Evolutionary conservation across 495 filamentous ascomycete species (phyloP).

Genomic region (Penicillium dipodomyicola): DNA sequence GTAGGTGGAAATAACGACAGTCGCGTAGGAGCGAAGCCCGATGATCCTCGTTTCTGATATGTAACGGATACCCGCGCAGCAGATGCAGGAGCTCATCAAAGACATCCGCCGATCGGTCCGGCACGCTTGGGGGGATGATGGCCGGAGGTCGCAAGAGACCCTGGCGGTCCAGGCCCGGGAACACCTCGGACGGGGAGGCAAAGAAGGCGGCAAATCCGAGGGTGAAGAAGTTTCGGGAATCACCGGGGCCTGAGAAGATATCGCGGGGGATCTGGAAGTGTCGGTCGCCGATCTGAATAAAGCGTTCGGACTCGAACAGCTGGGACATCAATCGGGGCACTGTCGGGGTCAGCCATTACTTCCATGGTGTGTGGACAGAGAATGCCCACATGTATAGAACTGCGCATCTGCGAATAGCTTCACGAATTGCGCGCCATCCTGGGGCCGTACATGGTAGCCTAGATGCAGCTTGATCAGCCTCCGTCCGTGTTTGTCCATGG

Average conservation of each 20-base stretch:
- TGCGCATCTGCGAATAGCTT: slow-evolving; percentile 93
- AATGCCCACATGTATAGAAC: slow-evolving; percentile 75
- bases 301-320: slow-evolving; percentile 92
- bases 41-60: slow-evolving; percentile 74
- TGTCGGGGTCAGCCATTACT: slow-evolving; percentile 29
- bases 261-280: slow-evolving; percentile 90
- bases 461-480: slow-evolving; percentile 10
- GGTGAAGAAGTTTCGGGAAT: slow-evolving; percentile 93
- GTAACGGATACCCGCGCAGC: slow-evolving; percentile 80
- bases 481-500: background rate
- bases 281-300: slow-evolving; percentile 79
- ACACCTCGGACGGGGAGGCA: slow-evolving; percentile 71
- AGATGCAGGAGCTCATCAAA: slow-evolving; percentile 84
- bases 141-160: slow-evolving; percentile 86
- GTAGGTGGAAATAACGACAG: slow-evolving; percentile 89
- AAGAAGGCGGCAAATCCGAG: slow-evolving; percentile 92
- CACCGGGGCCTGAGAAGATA: slow-evolving; percentile 78
- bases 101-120: slow-evolving; percentile 72
- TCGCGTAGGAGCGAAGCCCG: slow-evolving; percentile 78
- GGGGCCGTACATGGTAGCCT: slow-evolving; percentile 85
- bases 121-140: slow-evolving; percentile 77
- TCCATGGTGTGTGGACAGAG: background rate
- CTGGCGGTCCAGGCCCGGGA: slow-evolving; percentile 78
- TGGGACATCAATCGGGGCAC: slow-evolving; percentile 88
- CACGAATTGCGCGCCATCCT: slow-evolving; percentile 81